Evolutionary conservation across 148 eudicot species (phyloP), one percentile per base, ranked within the genome.

Genomic region (Rhododendron griersonianum): DNA sequence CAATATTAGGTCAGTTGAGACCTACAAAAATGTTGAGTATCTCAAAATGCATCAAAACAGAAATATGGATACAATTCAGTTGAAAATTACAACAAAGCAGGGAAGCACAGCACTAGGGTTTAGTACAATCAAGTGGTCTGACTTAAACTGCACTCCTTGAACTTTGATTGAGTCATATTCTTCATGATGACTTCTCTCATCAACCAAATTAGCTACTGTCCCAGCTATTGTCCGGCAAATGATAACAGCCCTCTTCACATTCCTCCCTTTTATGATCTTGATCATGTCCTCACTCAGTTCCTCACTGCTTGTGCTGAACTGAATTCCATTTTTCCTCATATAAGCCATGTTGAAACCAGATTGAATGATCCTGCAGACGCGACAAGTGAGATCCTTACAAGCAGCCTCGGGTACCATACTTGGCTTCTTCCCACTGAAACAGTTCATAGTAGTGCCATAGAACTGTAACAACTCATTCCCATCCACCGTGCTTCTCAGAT

Each of bases 401-500:
- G 30, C 6, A 14, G 83, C 61, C 41, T 73, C 25, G 4, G 80
- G 74, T 67, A 75, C 84, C 25, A 10, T 39, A 18, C 28, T 47
- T 71, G 53, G 33, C 76, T 71, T 14, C 79, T 37, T 75, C 47
- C 79, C 47, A 39, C 25, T 83, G 81, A 84, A 86, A 15, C 84
- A 81, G 63, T 75, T 86, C 41, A 86, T 81, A 25, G 78, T 86
- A 28, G 87, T 86, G 69, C 87, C 84, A 39, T 86, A 86, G 80
- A 86, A 86, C 84, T 33, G 78, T 41, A 86, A 86, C 81, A 81
- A n/a, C 53, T 81, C 87, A n/a, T 86, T 86, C 55, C 87, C 84
- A 18, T 86, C 87, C 80, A 86, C 87, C 39, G 16, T 73, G 84
- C 79, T 81, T 86, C 90, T 86, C 5, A 82, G 87, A 82, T 89